These are phyloP conservation scores for Backusella circina DNA, from an alignment of 192 early-diverging fungal genomes.

Conservation along the genomic window DNA sequence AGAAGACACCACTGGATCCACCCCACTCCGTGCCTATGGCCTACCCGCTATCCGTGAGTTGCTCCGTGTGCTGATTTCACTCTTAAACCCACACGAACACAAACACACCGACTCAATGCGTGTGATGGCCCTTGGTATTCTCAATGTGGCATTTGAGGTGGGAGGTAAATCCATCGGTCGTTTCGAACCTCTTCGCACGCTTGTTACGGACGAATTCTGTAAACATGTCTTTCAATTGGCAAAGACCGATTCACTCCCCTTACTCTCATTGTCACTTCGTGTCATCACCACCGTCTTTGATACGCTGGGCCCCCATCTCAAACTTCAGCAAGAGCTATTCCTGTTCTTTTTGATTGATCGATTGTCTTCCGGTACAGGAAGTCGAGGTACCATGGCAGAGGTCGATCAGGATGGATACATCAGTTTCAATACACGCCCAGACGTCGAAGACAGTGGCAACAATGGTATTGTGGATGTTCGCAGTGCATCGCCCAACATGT, in stretches of 20 bases:
- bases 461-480: conserved; percentile 16
- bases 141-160: conserved; percentile 83
- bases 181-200: conserved; percentile 54
- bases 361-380: conserved; percentile 36
- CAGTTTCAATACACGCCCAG: conserved; percentile 12
- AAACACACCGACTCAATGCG: conserved; percentile 94
- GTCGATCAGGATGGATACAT: conserved; percentile 26
- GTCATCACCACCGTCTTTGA: conserved; percentile 70
- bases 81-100: conserved; percentile 86
- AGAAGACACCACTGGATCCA: neutral
- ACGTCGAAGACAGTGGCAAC: neutral
- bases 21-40: conserved; percentile 53
- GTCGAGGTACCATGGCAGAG: neutral
- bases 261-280: conserved; percentile 60
- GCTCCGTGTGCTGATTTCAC: conserved; percentile 82
- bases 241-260: conserved; percentile 48
- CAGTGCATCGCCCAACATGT: conserved; percentile 27
- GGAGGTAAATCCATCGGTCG: conserved; percentile 74
- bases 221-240: conserved; percentile 78
- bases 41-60: conserved; percentile 88
- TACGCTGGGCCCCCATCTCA: conserved; percentile 62
- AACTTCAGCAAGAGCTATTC: conserved; percentile 78
- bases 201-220: conserved; percentile 83
- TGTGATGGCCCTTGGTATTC: conserved; percentile 82
- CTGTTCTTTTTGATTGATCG: conserved; percentile 59